These are phyloP conservation scores for Fusarium coicis DNA, from an alignment of 2,329 filamentous ascomycete genomes.

Conservation along the genomic window DNA sequence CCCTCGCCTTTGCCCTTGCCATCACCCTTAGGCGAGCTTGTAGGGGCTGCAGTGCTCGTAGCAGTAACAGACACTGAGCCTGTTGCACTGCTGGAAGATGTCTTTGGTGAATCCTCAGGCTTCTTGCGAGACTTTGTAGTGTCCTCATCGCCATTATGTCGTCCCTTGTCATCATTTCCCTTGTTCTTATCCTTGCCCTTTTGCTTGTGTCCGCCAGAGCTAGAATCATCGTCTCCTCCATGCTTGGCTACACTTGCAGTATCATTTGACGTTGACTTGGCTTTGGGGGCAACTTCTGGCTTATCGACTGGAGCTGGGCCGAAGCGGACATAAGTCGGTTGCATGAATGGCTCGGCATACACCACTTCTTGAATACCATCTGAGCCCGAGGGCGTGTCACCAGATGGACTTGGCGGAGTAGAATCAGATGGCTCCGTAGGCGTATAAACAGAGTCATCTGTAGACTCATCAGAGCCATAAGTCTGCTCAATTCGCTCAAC, in stretches of 20 bases:
- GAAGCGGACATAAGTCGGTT: neutral
- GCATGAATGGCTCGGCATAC: constrained; percentile 12
- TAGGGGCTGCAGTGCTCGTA: neutral
- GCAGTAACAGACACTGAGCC: neutral
- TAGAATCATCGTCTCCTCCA: neutral
- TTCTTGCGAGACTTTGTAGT: neutral
- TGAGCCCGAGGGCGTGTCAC: neutral
- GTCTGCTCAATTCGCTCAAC: neutral
- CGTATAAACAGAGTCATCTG: neutral
- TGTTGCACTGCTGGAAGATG: neutral
- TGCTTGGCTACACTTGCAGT: neutral
- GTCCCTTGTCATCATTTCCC: neutral
- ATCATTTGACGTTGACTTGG: neutral
- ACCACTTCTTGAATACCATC: neutral
- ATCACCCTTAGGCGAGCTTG: neutral
- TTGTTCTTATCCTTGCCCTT: constrained; percentile 10
- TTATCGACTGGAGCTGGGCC: neutral
- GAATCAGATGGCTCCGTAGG: neutral
- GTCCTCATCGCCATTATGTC: neutral
- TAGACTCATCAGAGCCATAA: neutral
- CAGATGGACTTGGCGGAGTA: neutral
- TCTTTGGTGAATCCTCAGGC: neutral
- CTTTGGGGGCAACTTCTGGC: neutral
- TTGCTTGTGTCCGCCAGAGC: neutral
- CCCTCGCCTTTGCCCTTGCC: neutral